phyloP scores from a whole-genome alignment of 441 rosid genomes.

The Pelargonium fulgidum region DNA sequence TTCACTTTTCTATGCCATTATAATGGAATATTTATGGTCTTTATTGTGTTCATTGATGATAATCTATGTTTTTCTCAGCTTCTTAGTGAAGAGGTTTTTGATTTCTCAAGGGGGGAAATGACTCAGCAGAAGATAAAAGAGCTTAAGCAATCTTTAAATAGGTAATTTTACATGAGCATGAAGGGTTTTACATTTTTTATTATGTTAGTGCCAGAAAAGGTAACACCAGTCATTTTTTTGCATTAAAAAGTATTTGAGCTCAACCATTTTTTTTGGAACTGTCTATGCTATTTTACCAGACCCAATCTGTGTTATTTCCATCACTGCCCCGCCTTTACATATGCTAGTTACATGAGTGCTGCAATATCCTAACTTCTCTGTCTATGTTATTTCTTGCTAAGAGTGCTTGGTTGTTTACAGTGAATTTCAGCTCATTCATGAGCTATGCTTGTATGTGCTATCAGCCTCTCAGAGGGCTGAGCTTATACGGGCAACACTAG shows the following conservation, averaged over 20 bases:
- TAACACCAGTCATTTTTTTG: background rate
- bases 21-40: background rate
- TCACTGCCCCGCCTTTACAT: background rate
- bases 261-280: background rate
- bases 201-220: background rate
- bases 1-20: constrained; percentile 8
- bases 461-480: constrained; percentile 97
- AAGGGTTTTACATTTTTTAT: background rate
- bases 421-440: constrained; percentile 98
- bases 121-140: constrained; percentile 97
- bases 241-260: no score
- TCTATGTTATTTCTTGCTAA: constrained; percentile 19
- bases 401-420: constrained; percentile 45
- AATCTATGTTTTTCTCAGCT: constrained; percentile 49
- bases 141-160: constrained; percentile 92
- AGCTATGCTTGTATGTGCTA: constrained; percentile 91
- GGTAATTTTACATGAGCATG: constrained; percentile 31
- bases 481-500: constrained; percentile 86
- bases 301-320: background rate
- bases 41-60: constrained; percentile 8
- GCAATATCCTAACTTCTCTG: background rate
- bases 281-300: background rate
- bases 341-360: background rate
- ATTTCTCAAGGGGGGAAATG: constrained; percentile 99
- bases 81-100: constrained; percentile 98